Base-by-base conservation (phyloP, 176 grass and related monocot genomes). In the Alopecurus myosuroides region DNA sequence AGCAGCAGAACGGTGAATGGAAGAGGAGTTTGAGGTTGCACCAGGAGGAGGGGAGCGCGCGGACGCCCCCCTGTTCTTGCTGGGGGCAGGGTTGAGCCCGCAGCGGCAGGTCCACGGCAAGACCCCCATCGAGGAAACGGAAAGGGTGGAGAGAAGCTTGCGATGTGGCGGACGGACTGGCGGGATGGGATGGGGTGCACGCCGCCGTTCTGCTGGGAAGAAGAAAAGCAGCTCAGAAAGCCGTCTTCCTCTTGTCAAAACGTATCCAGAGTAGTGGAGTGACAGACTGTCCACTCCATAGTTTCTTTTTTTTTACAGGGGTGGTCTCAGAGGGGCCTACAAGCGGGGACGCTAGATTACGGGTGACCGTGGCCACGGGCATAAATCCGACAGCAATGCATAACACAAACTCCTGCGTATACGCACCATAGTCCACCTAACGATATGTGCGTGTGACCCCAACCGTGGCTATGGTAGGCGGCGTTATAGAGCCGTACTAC, bases 61-160 rank as follows among this genome's bases (percentile, higher is more conserved):
- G 5, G 53, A 29, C 19, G 74, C 74, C 6, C 74, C 67, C 37
- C 84, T 52, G 75, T 46, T 74, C 67, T 87, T 84, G 44, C 26
- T 39, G 10, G 78, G 39, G 45, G 67, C 20, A 25, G 57, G 88
- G 56, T 65, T 61, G 18, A 41, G 56, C 12, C 84, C 66, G 42
- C 84, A 90, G 70, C 70, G 42, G 29, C 84, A 90, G 55, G 46
- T 71, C 84, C 45, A 84, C 12, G 65, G 29, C 3, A 45, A 67
- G 56, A 86, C 76, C 5, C 19, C 66, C 88, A 90, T 90, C 22
- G 78, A 69, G 53, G 44, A 78, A 64, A 64, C 64, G 72, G 14
- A 22, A n/a, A 37, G 18, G 23, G 3, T 3, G 5, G 26, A 65
- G 12, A 60, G 40, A 39, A 48, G 28, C 20, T 35, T 39, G 26